Percentiles rank a stretch among this genome's conserved stretches.
phyloP scores from a whole-genome alignment of 2,329 filamentous ascomycete species.

The Venturia asperata region DNA sequence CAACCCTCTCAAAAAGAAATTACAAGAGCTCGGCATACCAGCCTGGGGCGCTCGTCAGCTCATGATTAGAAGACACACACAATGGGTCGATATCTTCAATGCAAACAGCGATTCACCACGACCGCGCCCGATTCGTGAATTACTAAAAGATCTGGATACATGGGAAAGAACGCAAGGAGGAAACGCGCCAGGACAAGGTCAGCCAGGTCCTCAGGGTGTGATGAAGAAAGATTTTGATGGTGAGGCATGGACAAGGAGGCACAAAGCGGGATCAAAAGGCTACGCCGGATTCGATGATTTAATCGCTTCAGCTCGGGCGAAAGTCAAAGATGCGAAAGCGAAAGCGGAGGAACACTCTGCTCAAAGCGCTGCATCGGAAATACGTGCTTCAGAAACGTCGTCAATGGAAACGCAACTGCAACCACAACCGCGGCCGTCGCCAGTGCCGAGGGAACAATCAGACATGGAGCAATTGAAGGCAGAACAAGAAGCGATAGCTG shows the following conservation, averaged over 20 bases:
- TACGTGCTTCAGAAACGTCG: background rate
- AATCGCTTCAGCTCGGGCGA: conserved; percentile 65
- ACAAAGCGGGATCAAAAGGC: conserved; percentile 41
- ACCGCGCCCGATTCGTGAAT: conserved; percentile 62
- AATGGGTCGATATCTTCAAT: conserved; percentile 96
- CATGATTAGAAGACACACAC: conserved; percentile 73
- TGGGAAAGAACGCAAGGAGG: conserved; percentile 83
- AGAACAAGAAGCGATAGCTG: conserved; percentile 8
- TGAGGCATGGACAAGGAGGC: conserved; percentile 63
- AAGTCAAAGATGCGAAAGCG: conserved; percentile 38
- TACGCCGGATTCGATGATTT: conserved; percentile 64
- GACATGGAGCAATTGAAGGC: conserved; percentile 2
- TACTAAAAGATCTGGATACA: conserved; percentile 70
- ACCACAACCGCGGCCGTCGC: background rate
- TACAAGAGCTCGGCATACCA: conserved; percentile 72
- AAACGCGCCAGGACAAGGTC: conserved; percentile 40
- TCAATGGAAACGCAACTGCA: background rate
- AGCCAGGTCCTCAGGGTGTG: conserved; percentile 40
- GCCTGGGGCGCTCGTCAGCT: conserved; percentile 59
- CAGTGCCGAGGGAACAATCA: background rate
- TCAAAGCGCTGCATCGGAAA: conserved; percentile 12
- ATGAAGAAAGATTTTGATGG: conserved; percentile 88
- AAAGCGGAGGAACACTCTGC: conserved; percentile 21
- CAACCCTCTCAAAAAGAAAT: conserved; percentile 66
- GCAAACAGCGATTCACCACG: conserved; percentile 82